Evolutionary conservation across 1,284 basidiomycete genomes (phyloP).

Genomic region (Ustilago xerochloae): DNA sequence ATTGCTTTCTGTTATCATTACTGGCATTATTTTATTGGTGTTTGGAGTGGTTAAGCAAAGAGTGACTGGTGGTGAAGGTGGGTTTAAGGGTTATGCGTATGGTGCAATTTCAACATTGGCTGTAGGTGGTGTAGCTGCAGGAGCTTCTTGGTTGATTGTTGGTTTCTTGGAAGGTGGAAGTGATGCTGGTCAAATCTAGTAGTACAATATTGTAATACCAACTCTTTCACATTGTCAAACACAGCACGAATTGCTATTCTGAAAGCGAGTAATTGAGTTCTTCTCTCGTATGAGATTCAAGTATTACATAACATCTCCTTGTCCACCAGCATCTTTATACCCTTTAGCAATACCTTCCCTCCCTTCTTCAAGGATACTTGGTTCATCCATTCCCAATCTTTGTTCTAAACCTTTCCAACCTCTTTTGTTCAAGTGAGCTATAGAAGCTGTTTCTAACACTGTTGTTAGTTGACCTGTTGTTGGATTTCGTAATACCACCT

Average conservation of each 20-base stretch:
- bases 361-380: constrained; percentile 85
- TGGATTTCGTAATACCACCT: constrained; percentile 75
- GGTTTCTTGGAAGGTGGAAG: constrained; percentile 75
- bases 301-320: constrained; percentile 37
- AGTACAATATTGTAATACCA: neutral
- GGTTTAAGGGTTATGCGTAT: constrained; percentile 72
- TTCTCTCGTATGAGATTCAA: neutral
- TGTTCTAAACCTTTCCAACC: constrained; percentile 86
- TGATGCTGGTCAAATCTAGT: constrained; percentile 22
- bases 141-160: constrained; percentile 87
- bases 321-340: constrained; percentile 73
- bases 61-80: constrained; percentile 53
- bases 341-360: constrained; percentile 88
- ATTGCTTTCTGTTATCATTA: constrained; percentile 53
- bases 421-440: constrained; percentile 76
- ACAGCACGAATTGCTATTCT: neutral
- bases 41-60: constrained; percentile 63
- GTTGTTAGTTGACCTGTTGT: constrained; percentile 73
- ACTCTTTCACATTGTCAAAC: neutral
- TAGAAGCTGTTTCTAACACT: constrained; percentile 67
- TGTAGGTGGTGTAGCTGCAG: constrained; percentile 90
- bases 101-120: constrained; percentile 89
- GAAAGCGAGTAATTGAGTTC: neutral
- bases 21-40: constrained; percentile 55
- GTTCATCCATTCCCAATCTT: constrained; percentile 81